These are phyloP conservation scores for Annulohypoxylon stygium DNA, from an alignment of 495 filamentous ascomycete genomes.

Conservation along the genomic window DNA sequence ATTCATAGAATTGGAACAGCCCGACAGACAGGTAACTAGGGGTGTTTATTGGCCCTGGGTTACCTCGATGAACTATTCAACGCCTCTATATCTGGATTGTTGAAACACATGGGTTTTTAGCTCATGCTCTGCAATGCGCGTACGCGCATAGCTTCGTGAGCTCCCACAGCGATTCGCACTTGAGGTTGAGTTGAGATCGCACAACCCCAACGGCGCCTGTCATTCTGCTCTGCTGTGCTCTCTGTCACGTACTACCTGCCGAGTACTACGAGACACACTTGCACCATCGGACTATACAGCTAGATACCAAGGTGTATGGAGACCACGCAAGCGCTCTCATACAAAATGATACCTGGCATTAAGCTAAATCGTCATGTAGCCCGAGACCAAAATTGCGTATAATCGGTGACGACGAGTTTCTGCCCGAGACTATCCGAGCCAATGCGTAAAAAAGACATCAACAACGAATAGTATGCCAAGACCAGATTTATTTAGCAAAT, in stretches of 20 bases:
- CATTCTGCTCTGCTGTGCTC: slow-evolving; percentile 41
- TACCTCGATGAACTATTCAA: slow-evolving; percentile 15
- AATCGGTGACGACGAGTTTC: background rate
- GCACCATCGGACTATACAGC: slow-evolving; percentile 14
- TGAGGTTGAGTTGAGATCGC: slow-evolving; percentile 31
- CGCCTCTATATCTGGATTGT: slow-evolving; percentile 19
- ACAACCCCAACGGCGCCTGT: slow-evolving; percentile 40
- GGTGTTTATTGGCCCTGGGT: slow-evolving; percentile 26
- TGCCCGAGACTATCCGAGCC: background rate
- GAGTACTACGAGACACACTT: slow-evolving; percentile 21
- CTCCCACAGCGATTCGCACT: slow-evolving; percentile 24
- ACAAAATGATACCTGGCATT: slow-evolving; percentile 2
- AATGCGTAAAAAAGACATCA: background rate
- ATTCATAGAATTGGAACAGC: slow-evolving; percentile 29
- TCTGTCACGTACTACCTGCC: slow-evolving; percentile 37
- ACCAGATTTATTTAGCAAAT: background rate
- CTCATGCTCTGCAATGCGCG: slow-evolving; percentile 22
- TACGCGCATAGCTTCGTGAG: slow-evolving; percentile 30
- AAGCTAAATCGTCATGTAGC: slow-evolving; percentile 1
- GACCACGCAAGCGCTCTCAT: slow-evolving; percentile 6
- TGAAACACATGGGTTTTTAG: slow-evolving; percentile 31
- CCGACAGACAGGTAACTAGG: background rate
- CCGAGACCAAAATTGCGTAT: slow-evolving; percentile 3
- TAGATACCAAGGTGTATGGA: slow-evolving; percentile 21
- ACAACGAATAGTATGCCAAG: background rate